phyloP scores from a whole-genome alignment of 495 filamentous ascomycete genomes.

The Penicillium tannophilum region DNA sequence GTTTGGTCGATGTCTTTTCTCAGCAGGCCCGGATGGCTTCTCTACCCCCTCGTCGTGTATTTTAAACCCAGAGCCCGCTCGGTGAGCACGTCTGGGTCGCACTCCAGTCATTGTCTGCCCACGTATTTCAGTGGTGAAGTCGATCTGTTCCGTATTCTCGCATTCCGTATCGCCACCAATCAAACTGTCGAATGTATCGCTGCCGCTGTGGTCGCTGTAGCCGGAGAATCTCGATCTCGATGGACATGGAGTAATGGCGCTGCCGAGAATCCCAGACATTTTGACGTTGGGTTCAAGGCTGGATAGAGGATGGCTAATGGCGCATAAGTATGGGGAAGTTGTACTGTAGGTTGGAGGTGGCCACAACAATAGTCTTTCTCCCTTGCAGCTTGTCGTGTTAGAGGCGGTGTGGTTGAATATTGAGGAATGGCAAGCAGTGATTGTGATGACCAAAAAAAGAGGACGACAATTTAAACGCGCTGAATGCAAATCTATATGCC shows the following conservation, averaged over 20 bases:
- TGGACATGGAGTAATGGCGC: conserved; percentile 34
- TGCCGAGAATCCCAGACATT: conserved; percentile 34
- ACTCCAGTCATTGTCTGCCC: conserved; percentile 28
- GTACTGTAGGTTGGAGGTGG: not conserved
- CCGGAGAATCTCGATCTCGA: conserved; percentile 25
- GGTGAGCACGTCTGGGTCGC: conserved; percentile 36
- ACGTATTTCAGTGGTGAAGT: conserved; percentile 42
- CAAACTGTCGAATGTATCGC: conserved; percentile 27
- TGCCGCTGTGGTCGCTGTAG: conserved; percentile 19
- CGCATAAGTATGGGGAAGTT: conserved; percentile 5
- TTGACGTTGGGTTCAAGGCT: not conserved
- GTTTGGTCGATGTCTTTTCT: conserved; percentile 23
- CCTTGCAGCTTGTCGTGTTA: conserved; percentile 21
- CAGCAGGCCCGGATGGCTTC: conserved; percentile 13
- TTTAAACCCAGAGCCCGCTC: conserved; percentile 29
- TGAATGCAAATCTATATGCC: not conserved
- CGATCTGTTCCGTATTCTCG: conserved; percentile 38
- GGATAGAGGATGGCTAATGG: conserved; percentile 3
- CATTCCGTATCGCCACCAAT: conserved; percentile 25
- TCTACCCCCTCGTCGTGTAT: conserved; percentile 38
- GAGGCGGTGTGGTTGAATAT: conserved; percentile 20
- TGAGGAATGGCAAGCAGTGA: not conserved
- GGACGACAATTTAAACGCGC: not conserved
- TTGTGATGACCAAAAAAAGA: not conserved
- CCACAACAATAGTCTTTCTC: not conserved